These are phyloP conservation scores for Starmerella vaccinii DNA, from an alignment of 805 yeast genomes.

Conservation along the genomic window DNA sequence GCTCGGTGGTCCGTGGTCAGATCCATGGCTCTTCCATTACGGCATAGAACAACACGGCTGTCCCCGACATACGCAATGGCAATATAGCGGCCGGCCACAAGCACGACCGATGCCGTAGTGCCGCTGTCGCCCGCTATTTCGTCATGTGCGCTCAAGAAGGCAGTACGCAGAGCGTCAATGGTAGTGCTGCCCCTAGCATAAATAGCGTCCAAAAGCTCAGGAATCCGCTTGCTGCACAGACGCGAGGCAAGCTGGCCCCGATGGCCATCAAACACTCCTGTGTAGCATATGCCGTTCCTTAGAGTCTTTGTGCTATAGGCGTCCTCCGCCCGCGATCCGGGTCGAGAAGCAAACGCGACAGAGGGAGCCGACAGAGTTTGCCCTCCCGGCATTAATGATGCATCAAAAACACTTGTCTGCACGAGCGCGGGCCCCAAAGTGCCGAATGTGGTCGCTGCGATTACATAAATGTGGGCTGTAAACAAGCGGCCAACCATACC, in stretches of 20 bases:
- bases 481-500: not conserved
- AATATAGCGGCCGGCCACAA: slow-evolving; percentile 1
- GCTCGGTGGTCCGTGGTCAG: slow-evolving; percentile 18
- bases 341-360: too few species aligned
- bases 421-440: slow-evolving; percentile 8
- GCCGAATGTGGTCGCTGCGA: slow-evolving; percentile 1
- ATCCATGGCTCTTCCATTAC: not conserved
- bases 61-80: slow-evolving; percentile 21
- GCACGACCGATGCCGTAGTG: slow-evolving; percentile 19
- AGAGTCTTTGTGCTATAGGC: not conserved
- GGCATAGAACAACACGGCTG: slow-evolving; percentile 13
- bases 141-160: slow-evolving; percentile 10
- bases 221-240: slow-evolving; percentile 14
- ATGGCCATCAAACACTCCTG: slow-evolving; percentile 23
- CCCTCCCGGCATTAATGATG: too few species aligned
- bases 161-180: not conserved
- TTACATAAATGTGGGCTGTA: not conserved
- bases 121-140: slow-evolving; percentile 13
- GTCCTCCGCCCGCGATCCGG: too few species aligned
- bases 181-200: not conserved
- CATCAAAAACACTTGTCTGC: too few species aligned
- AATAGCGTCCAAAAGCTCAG: not conserved
- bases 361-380: too few species aligned
- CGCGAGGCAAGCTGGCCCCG: slow-evolving; percentile 17
- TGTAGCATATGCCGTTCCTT: slow-evolving; percentile 7